Percentiles rank a stretch among this genome's conserved stretches.
These are phyloP conservation scores for Trichoderma gracile DNA, from an alignment of 2,329 filamentous ascomycete genomes.

Conservation along the genomic window DNA sequence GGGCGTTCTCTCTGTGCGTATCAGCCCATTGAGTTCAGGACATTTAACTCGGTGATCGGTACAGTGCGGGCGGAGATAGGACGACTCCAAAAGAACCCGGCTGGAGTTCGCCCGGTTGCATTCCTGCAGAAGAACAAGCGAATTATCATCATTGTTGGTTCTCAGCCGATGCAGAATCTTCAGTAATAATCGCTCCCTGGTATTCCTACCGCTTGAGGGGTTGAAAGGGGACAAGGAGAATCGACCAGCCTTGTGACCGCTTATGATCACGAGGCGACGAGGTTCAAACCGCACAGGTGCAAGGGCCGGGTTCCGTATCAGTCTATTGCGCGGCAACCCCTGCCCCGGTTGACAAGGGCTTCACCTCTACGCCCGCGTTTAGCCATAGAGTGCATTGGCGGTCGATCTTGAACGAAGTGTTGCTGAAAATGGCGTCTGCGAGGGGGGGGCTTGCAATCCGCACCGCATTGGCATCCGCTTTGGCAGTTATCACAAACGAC, in stretches of 20 bases:
- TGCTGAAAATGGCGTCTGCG: slow-evolving; percentile 5
- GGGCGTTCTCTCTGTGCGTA: background rate
- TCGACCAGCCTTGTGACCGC: slow-evolving; percentile 21
- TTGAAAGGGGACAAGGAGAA: background rate
- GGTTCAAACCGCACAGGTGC: slow-evolving; percentile 14
- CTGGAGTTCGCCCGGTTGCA: background rate
- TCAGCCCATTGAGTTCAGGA: background rate
- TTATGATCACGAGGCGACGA: slow-evolving; percentile 24
- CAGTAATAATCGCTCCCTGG: background rate
- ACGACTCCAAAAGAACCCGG: background rate
- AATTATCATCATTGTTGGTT: background rate
- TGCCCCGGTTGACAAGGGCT: slow-evolving; percentile 13
- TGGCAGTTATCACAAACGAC: background rate
- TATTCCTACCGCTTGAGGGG: background rate
- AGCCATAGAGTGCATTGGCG: slow-evolving; percentile 25
- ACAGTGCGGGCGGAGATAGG: background rate
- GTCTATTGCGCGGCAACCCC: slow-evolving; percentile 18
- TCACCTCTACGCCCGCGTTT: slow-evolving; percentile 21
- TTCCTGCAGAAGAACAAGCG: background rate
- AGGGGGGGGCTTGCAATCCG: slow-evolving; percentile 1
- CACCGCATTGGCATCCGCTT: slow-evolving; percentile 6
- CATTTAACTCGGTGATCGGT: background rate
- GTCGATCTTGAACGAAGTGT: slow-evolving; percentile 20
- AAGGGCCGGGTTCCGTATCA: slow-evolving; percentile 23
- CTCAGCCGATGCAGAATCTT: slow-evolving; percentile 1